Base-by-base conservation (phyloP, 2,329 filamentous ascomycete species). In the Pseudocercospora crystallina region DNA sequence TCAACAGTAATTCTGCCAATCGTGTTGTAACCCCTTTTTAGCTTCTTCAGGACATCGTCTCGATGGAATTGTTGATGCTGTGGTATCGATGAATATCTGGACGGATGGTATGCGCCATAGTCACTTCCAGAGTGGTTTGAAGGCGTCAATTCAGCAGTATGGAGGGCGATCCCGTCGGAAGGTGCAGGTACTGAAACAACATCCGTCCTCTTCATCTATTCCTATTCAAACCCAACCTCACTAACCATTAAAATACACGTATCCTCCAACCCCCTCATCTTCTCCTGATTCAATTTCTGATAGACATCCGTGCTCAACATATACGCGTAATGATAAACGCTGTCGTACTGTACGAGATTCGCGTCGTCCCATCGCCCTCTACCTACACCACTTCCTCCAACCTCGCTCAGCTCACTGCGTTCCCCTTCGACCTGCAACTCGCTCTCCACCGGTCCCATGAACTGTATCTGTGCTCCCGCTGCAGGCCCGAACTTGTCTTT, bases 151-250 rank as follows among this genome's bases (percentile, higher is more conserved):
- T 26, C 20, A 26, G 20, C 20, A 7, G 20, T 26, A 26, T 26
- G 20, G 20, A 26, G 20, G 20, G 20, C 7, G 7, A 26, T 26
- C 3, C 7, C 20, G 3, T 26, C 20, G 20, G 20, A 26, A 26
- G 3, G 7, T 26, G 20, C 20, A 7, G 20, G 20, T 80, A 8
- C 64, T 82, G 11, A 79, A 82, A n/a, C n/a, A n/a, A n/a, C n/a
- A n/a, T n/a, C n/a, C n/a, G n/a, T n/a, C n/a, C n/a, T n/a, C n/a
- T n/a, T n/a, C n/a, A n/a, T n/a, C n/a, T n/a, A n/a, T n/a, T n/a
- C n/a, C n/a, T n/a, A n/a, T n/a, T n/a, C n/a, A n/a, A 42, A 9
- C 26, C 50, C 54, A 32, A 48, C 31, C 44, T 59, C 57, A 35
- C 57, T 53, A 2, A 59, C 51, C 20, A 50, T 17, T 41, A 59